A percentile compares a stretch with the other conserved stretches of the same genome.
These are phyloP conservation scores for Globisporangium parvum DNA, from an alignment of 352 stramenopile species.

Conservation along the genomic window DNA sequence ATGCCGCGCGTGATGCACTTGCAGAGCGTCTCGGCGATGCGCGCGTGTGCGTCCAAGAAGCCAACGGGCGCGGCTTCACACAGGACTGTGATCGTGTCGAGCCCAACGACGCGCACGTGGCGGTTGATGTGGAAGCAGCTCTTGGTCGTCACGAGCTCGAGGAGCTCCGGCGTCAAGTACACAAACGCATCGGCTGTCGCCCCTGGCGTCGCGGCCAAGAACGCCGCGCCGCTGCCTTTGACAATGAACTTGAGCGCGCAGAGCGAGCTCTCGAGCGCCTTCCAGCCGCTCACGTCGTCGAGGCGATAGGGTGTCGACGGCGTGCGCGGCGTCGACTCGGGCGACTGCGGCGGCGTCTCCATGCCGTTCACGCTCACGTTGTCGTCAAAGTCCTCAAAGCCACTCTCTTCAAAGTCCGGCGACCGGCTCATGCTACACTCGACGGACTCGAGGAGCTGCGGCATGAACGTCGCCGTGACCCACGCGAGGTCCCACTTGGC, in stretches of 20 bases:
- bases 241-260: constrained; percentile 84
- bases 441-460: constrained; percentile 74
- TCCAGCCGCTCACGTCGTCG: constrained; percentile 96
- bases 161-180: constrained; percentile 60
- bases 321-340: constrained; percentile 55
- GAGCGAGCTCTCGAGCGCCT: constrained; percentile 92
- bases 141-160: constrained; percentile 66
- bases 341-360: constrained; percentile 56
- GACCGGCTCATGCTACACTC: constrained; percentile 65
- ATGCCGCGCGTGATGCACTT: constrained; percentile 78
- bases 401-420: constrained; percentile 75
- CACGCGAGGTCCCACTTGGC: constrained; percentile 53
- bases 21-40: constrained; percentile 40
- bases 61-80: constrained; percentile 35
- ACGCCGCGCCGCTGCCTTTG: constrained; percentile 64
- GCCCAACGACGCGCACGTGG: constrained; percentile 88
- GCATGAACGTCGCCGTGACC: constrained; percentile 53
- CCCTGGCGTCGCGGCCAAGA: constrained; percentile 48
- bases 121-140: constrained; percentile 93
- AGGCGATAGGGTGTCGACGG: constrained; percentile 80
- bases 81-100: constrained; percentile 79
- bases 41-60: constrained; percentile 39
- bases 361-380: constrained; percentile 79
- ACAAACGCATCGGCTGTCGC: constrained; percentile 23
- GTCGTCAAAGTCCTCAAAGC: constrained; percentile 71